phyloP scores from a whole-genome alignment of 179 eudicot species.

The Silene coronaria region DNA sequence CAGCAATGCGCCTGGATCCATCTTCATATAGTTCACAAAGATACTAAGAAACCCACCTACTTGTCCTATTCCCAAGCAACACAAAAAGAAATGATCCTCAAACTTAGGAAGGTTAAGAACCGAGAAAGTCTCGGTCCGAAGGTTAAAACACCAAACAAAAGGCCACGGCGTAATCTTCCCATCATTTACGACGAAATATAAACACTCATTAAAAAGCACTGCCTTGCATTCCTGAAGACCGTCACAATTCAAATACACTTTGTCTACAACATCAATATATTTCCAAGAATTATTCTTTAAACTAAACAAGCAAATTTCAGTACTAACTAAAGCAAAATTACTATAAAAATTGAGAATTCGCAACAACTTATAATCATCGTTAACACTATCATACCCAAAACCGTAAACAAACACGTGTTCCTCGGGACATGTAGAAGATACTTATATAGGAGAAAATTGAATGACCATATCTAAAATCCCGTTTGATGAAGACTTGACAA shows the following conservation, averaged over 20 bases:
- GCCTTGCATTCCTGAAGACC: not conserved
- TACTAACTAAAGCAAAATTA: not conserved
- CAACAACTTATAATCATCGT: slow-evolving; percentile 6
- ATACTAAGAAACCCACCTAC: slow-evolving; percentile 1
- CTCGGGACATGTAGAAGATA: too few species aligned
- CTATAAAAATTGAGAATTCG: not conserved
- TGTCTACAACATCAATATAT: not conserved
- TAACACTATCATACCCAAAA: slow-evolving; percentile 10
- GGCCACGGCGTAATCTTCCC: not conserved
- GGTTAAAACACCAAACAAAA: not conserved
- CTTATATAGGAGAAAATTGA: too few species aligned
- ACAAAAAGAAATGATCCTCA: not conserved
- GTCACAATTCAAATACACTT: not conserved
- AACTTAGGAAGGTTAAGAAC: not conserved
- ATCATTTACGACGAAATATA: not conserved
- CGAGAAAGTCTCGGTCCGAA: not conserved
- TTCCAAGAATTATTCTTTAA: slow-evolving; percentile 6
- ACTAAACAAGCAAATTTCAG: not conserved
- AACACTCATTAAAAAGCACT: not conserved
- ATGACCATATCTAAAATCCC: too few species aligned
- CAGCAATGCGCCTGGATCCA: not conserved
- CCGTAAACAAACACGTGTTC: not conserved
- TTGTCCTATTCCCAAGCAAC: not conserved
- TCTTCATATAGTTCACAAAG: not conserved
- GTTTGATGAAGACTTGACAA: too few species aligned